These are phyloP conservation scores for Pseudogymnoascus destructans DNA, from an alignment of 2,329 filamentous ascomycete genomes.

Conservation along the genomic window DNA sequence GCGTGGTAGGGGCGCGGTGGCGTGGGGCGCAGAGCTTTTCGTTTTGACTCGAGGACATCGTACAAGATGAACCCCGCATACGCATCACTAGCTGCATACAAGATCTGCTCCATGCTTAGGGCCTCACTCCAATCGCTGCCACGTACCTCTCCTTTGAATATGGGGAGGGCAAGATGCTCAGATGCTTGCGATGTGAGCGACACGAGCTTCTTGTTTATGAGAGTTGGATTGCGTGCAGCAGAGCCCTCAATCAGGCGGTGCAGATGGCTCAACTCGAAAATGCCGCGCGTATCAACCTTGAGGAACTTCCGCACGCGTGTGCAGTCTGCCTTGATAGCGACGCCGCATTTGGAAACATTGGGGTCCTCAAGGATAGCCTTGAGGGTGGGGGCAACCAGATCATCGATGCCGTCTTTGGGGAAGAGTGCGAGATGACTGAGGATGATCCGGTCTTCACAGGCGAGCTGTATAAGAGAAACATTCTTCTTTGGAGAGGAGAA, in stretches of 20 bases:
- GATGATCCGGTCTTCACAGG: conserved; percentile 60
- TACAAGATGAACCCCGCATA: conserved; percentile 69
- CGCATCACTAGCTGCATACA: conserved; percentile 68
- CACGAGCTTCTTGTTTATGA: conserved; percentile 55
- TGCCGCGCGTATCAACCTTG: conserved; percentile 47
- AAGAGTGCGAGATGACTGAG: conserved; percentile 70
- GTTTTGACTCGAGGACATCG: conserved; percentile 54
- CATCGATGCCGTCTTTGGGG: conserved; percentile 30
- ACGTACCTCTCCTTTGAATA: conserved; percentile 64
- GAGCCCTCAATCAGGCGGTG: conserved; percentile 64
- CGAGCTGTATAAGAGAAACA: conserved; percentile 72
- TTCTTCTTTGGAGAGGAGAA: conserved; percentile 46
- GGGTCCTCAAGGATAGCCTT: conserved; percentile 59
- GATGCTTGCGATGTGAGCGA: conserved; percentile 56
- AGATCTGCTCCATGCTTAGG: conserved; percentile 51
- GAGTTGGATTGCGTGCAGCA: conserved; percentile 33
- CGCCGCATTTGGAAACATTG: conserved; percentile 60
- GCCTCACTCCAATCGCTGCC: conserved; percentile 59
- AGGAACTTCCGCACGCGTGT: conserved; percentile 57
- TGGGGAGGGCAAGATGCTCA: conserved; percentile 56
- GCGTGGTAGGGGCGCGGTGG: conserved; percentile 58
- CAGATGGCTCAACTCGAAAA: conserved; percentile 73
- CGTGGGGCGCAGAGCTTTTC: conserved; percentile 50
- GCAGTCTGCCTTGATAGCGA: conserved; percentile 58
- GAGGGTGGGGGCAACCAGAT: conserved; percentile 59